Percentiles rank a stretch among this genome's conserved stretches.
These are phyloP conservation scores for Porpolomopsis calyptriformis DNA, from an alignment of 768 basidiomycete species.

Conservation along the genomic window DNA sequence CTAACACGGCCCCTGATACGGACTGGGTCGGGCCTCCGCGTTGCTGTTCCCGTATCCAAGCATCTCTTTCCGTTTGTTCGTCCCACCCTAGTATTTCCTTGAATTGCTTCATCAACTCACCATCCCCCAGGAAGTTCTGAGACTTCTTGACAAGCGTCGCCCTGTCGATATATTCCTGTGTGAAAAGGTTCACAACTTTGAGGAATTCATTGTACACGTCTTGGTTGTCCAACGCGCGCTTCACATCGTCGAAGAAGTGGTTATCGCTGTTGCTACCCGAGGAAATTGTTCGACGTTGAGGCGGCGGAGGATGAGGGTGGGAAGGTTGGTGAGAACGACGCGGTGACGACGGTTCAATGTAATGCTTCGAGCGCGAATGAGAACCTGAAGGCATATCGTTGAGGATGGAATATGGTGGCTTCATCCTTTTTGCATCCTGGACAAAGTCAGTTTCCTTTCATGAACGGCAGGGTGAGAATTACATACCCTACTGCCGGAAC, in stretches of 20 bases:
- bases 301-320: constrained; percentile 9
- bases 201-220: constrained; percentile 91
- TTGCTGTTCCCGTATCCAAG: constrained; percentile 38
- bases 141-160: constrained; percentile 74
- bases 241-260: constrained; percentile 89
- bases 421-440: constrained; percentile 23
- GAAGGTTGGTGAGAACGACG: constrained; percentile 12
- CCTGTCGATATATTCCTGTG: constrained; percentile 86
- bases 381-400: constrained; percentile 31
- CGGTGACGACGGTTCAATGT: constrained; percentile 26
- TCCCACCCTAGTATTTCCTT: constrained; percentile 85
- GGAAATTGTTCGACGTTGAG: constrained; percentile 13
- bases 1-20: constrained; percentile 26
- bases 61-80: constrained; percentile 53
- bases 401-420: constrained; percentile 26
- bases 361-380: constrained; percentile 24
- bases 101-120: constrained; percentile 73
- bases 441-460: constrained; percentile 7
- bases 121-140: constrained; percentile 62
- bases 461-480: constrained; percentile 16
- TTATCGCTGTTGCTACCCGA: constrained; percentile 35
- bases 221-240: constrained; percentile 55
- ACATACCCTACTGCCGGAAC: constrained; percentile 30
- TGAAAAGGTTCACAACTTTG: constrained; percentile 89
- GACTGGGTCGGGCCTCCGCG: constrained; percentile 41